Conservation (phyloP, 306 rosid genomes). For the Chamaecrista fasciculata region DNA sequence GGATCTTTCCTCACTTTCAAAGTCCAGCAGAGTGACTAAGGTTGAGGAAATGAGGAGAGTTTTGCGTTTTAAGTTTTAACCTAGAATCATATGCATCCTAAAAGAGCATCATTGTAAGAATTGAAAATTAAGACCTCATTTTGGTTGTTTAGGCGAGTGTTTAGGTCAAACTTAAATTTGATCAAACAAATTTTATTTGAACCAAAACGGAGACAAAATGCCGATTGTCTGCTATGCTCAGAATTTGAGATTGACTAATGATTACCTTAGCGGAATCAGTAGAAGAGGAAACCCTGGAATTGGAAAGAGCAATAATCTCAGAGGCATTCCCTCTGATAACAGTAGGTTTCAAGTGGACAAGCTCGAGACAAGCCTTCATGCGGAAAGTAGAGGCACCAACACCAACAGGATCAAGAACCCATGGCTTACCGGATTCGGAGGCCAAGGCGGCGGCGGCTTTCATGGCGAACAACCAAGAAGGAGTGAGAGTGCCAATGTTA, state of each 20-base stretch:
- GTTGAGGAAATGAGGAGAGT: too few relatives aligned
- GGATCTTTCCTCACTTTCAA: too few relatives aligned
- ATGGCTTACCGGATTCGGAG: slow-evolving; percentile 44
- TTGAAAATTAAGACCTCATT: too few relatives aligned
- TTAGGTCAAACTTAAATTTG: too few relatives aligned
- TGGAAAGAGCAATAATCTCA: slow-evolving; percentile 71
- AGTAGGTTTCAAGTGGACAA: slow-evolving; percentile 55
- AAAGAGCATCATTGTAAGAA: not conserved
- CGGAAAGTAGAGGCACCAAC: slow-evolving; percentile 70
- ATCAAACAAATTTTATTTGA: too few relatives aligned
- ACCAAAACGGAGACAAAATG: too few relatives aligned
- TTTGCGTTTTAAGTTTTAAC: too few relatives aligned
- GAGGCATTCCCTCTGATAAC: slow-evolving; percentile 82
- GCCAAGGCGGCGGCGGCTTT: slow-evolving; percentile 53
- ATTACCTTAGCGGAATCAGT: slow-evolving; percentile 44
- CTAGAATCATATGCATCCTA: not conserved
- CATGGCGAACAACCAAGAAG: slow-evolving; percentile 72
- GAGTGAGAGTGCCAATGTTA: slow-evolving; percentile 76
- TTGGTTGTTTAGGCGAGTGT: too few relatives aligned
- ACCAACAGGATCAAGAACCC: slow-evolving; percentile 93
- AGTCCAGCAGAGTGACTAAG: too few relatives aligned
- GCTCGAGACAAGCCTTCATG: slow-evolving; percentile 60
- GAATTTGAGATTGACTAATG: not conserved
- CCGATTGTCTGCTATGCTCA: too few relatives aligned
- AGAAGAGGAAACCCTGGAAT: slow-evolving; percentile 37